Evolutionary conservation across 495 filamentous ascomycete genomes (phyloP), one percentile per base, ranked within the genome.

Genomic region (Chlorociboria aeruginascens): DNA sequence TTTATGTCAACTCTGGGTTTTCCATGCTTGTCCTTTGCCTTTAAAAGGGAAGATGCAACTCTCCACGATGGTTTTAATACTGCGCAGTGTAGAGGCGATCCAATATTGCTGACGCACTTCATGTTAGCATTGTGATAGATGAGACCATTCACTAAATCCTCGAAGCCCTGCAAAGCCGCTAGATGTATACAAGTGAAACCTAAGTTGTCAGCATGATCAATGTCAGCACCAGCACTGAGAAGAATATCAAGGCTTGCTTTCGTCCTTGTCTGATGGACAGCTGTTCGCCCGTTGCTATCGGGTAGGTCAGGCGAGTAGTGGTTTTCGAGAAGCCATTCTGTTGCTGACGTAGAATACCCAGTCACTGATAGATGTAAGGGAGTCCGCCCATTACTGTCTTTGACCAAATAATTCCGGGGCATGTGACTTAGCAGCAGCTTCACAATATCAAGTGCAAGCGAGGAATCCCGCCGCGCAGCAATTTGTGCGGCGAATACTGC

Each of bases 401-500:
- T 34, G 8, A 40, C 13, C 16, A 30, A 8, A 36, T 20, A 41
- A 29, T 45, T 31, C 17, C 46, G 34, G 9, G 54, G 44, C 40
- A 40, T 53, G 46, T 29, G 50, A 42, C 1, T 50, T 14, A 56
- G 38, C 25, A 62, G 49, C 3, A 41, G 32, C 13, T 50, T 42
- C 6, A 56, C 35, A 30, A 61, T 60, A 13, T 53, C 40, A 13
- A 56, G 32, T 13, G 57, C 53, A 32, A 58, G 52, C 0, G 46
- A 48, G 6, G 52, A 52, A 31, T 61, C 52, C 2, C 57, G 48
- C n/a, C 30, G 31, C 8, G 57, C 51, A 8, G 44, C 52, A n/a
- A 61, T 46, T 31, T 59, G 56, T 3, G 51, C 48, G 12, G 56
- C 58, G 39, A 59, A 61, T 44, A 59, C 46, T 9, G 57, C 38